phyloP scores from a whole-genome alignment of 352 stramenopile genomes.

The Globisporangium acanthophoron region DNA sequence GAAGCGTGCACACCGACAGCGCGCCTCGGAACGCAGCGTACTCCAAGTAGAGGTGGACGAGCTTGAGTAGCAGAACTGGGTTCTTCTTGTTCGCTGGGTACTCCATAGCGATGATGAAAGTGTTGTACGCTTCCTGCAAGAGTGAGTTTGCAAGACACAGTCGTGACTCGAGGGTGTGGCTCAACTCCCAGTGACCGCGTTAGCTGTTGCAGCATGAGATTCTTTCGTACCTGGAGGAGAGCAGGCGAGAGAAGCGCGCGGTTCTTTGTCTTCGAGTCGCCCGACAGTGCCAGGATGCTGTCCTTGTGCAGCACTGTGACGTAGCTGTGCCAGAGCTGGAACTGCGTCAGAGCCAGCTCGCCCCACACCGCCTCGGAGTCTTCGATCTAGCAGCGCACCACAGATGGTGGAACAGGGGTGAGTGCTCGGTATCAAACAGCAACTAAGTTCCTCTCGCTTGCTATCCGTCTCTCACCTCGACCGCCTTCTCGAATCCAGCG shows the following conservation, averaged over 20 bases:
- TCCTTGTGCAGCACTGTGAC: slow-evolving; percentile 35
- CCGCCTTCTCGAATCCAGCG: slow-evolving; percentile 27
- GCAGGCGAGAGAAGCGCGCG: slow-evolving; percentile 8
- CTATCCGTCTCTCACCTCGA: slow-evolving; percentile 27
- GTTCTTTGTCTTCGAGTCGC: slow-evolving; percentile 5
- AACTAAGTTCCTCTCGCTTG: background rate
- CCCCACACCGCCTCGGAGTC: slow-evolving; percentile 53
- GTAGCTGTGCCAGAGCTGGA: slow-evolving; percentile 47
- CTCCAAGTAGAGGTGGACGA: slow-evolving; percentile 66
- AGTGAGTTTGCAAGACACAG: background rate
- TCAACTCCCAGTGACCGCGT: background rate
- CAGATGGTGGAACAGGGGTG: background rate
- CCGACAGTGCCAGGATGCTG: slow-evolving; percentile 14
- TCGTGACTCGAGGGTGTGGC: background rate
- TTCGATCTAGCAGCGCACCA: slow-evolving; percentile 30
- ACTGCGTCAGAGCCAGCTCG: slow-evolving; percentile 55
- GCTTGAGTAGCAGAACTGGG: slow-evolving; percentile 40
- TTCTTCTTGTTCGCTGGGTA: slow-evolving; percentile 65
- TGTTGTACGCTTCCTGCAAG: slow-evolving; percentile 53
- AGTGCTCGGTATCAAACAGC: background rate
- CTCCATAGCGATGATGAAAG: slow-evolving; percentile 78
- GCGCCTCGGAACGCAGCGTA: slow-evolving; percentile 52
- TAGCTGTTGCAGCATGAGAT: background rate
- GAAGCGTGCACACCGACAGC: slow-evolving; percentile 57
- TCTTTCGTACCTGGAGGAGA: slow-evolving; percentile 5